Conservation (phyloP, 1,284 basidiomycete genomes). For the Ceratobasidium sp. region DNA sequence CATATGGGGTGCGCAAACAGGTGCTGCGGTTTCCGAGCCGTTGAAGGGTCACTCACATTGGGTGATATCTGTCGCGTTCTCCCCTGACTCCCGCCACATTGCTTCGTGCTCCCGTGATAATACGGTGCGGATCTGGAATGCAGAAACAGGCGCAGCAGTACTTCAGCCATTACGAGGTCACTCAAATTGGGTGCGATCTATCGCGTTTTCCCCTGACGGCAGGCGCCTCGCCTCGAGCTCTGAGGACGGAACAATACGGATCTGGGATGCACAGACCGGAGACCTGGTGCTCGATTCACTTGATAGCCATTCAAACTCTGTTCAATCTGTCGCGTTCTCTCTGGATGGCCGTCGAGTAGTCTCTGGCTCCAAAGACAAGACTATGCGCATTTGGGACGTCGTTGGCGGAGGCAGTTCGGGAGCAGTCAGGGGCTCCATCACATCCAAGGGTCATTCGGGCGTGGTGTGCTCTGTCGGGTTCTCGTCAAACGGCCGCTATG, state of each 20-base stretch:
- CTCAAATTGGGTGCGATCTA: neutral
- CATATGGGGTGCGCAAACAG: constrained; percentile 9
- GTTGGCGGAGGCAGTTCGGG: neutral
- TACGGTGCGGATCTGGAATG: constrained; percentile 42
- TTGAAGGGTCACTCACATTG: neutral
- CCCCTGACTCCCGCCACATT: constrained; percentile 25
- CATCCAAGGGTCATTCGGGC: constrained; percentile 36
- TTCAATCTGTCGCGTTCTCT: constrained; percentile 28
- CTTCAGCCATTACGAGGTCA: constrained; percentile 18
- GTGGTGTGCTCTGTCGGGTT: constrained; percentile 32
- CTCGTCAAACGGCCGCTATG: constrained; percentile 30
- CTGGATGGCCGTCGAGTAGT: constrained; percentile 22
- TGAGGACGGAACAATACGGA: constrained; percentile 18
- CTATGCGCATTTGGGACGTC: constrained; percentile 32
- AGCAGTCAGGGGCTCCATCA: neutral
- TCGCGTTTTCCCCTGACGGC: constrained; percentile 32
- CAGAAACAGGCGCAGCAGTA: neutral
- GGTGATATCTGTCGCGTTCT: constrained; percentile 19
- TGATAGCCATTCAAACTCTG: neutral
- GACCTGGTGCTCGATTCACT: neutral
- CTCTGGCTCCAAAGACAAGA: constrained; percentile 11
- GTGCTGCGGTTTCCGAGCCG: neutral
- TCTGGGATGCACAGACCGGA: constrained; percentile 9
- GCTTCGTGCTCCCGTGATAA: constrained; percentile 7
- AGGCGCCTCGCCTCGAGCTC: constrained; percentile 7